Conservation (phyloP, 371 early-diverging fungal species). For the Phascolomyces articulosus region DNA sequence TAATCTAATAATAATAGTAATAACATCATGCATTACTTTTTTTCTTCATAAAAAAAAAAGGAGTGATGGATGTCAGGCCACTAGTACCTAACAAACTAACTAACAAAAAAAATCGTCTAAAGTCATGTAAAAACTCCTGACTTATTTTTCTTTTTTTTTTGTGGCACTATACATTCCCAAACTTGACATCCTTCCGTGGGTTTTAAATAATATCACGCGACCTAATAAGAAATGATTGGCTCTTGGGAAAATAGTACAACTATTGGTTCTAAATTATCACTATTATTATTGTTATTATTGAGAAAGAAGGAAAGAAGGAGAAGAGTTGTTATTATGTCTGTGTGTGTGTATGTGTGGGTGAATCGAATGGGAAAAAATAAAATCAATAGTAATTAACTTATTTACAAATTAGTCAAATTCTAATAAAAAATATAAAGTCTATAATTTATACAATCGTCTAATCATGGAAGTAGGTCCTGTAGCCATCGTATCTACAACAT, state of each 20-base stretch:
- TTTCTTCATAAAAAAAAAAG: neutral
- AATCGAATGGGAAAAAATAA: no score
- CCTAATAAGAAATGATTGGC: neutral
- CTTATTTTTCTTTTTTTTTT: neutral
- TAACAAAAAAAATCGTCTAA: neutral
- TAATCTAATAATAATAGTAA: neutral
- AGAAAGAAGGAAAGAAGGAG: no score
- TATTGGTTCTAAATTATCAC: no score
- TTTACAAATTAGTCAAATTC: no score
- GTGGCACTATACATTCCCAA: neutral
- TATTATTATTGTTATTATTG: no score
- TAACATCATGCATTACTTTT: neutral
- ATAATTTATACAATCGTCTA: conserved; percentile 10
- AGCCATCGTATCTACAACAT: no score
- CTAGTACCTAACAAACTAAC: neutral
- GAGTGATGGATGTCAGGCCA: neutral
- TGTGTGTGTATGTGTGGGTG: no score
- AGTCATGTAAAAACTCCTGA: conserved; percentile 6
- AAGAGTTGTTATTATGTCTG: no score
- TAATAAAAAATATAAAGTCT: no score
- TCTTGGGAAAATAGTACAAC: no score
- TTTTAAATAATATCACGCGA: neutral
- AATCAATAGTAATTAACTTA: no score
- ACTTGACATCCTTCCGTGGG: neutral
- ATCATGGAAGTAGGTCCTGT: no score